Conservation (phyloP, 129 eudicot species). For the Tagetes erecta region DNA sequence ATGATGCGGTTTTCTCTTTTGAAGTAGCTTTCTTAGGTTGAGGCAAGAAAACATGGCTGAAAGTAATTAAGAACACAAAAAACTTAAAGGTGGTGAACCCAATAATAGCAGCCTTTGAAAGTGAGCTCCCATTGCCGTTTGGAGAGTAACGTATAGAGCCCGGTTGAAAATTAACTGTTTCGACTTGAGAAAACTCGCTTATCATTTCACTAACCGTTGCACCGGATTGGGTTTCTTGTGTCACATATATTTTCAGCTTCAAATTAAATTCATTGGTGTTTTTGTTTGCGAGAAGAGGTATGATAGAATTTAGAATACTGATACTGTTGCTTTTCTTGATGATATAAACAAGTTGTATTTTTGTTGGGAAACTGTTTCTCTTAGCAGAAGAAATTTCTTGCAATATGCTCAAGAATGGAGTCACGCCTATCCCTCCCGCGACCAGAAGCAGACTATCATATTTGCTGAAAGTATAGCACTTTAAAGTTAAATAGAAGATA, state of each 20-base stretch:
- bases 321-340: constrained; percentile 62
- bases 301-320: constrained; percentile 47
- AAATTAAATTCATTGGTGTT: constrained; percentile 30
- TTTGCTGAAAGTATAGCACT: constrained; percentile 43
- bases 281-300: constrained; percentile 52
- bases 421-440: constrained; percentile 90
- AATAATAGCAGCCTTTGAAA: constrained; percentile 46
- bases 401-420: constrained; percentile 81
- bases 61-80: constrained; percentile 37
- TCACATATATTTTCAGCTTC: constrained; percentile 63
- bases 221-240: constrained; percentile 63
- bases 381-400: constrained; percentile 53
- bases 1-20: constrained; percentile 49
- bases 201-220: constrained; percentile 52
- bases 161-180: constrained; percentile 39
- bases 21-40: constrained; percentile 43
- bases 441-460: constrained; percentile 74
- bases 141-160: constrained; percentile 38
- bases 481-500: constrained; percentile 10
- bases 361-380: constrained; percentile 40
- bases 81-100: constrained; percentile 54
- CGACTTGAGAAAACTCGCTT: constrained; percentile 47
- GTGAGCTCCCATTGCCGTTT: constrained; percentile 50
- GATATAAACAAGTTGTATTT: constrained; percentile 66
- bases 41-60: constrained; percentile 51